A percentile compares a stretch with the other conserved stretches of the same genome.
phyloP scores from a whole-genome alignment of 345 rosid species.

The Anacardium occidentale region DNA sequence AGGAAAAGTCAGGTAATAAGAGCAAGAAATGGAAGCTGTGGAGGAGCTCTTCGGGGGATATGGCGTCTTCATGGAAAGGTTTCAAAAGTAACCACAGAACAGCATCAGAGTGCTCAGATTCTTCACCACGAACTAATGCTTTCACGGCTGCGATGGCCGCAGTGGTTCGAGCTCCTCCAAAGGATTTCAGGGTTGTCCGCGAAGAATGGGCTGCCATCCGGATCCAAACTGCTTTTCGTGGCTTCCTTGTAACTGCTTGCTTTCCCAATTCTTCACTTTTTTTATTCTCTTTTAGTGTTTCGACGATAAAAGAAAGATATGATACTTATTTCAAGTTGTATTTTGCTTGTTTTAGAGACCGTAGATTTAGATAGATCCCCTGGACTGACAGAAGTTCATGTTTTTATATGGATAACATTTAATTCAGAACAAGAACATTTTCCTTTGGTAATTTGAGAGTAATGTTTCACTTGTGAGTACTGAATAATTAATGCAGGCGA shows the following conservation, averaged over 20 bases:
- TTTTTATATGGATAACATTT: background rate
- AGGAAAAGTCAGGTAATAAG: slow-evolving; percentile 47
- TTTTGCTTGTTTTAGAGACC: background rate
- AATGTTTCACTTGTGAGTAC: no score
- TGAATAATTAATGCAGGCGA: slow-evolving; percentile 55
- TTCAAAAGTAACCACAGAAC: slow-evolving; percentile 49
- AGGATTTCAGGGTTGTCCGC: slow-evolving; percentile 72
- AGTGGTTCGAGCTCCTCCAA: slow-evolving; percentile 81
- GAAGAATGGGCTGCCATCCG: slow-evolving; percentile 91
- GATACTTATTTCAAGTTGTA: no score
- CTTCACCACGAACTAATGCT: slow-evolving; percentile 45
- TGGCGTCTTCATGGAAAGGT: slow-evolving; percentile 54
- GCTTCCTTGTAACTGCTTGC: slow-evolving; percentile 70
- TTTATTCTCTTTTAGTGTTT: no score
- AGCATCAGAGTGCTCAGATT: slow-evolving; percentile 49
- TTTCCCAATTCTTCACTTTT: background rate
- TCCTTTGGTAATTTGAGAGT: no score
- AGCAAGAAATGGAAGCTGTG: slow-evolving; percentile 85
- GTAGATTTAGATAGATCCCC: background rate
- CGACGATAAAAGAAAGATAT: no score
- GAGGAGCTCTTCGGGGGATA: slow-evolving; percentile 70
- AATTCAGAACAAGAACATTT: no score
- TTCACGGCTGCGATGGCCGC: slow-evolving; percentile 79
- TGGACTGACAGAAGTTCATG: background rate
- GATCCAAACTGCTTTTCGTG: slow-evolving; percentile 90